Conservation (phyloP, 2,329 filamentous ascomycete genomes). For the Diaporthe citri region DNA sequence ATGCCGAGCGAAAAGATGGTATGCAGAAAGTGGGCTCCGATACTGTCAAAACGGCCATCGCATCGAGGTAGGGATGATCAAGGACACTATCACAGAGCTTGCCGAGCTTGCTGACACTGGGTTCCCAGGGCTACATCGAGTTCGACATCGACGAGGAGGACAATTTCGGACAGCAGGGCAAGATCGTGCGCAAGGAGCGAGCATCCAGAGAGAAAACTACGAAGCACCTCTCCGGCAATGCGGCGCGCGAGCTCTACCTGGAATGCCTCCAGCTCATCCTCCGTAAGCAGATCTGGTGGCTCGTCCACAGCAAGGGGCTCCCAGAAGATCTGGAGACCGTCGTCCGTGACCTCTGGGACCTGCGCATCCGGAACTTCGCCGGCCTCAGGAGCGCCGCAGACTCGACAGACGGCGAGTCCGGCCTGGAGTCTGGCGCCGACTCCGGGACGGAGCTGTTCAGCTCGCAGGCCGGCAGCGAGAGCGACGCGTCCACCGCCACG, state of each 20-base stretch:
- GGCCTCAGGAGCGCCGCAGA: constrained; percentile 60
- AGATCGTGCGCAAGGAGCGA: constrained; percentile 67
- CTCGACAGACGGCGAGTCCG: constrained; percentile 48
- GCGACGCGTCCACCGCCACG: constrained; percentile 44
- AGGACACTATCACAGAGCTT: neutral
- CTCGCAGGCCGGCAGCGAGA: constrained; percentile 64
- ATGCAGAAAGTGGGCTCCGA: constrained; percentile 79
- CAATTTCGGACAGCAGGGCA: constrained; percentile 72
- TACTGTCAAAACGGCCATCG: constrained; percentile 87
- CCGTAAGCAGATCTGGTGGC: constrained; percentile 82
- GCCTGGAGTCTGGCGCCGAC: constrained; percentile 49
- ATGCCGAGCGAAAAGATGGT: constrained; percentile 80
- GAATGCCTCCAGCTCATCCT: constrained; percentile 88
- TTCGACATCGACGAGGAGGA: constrained; percentile 75
- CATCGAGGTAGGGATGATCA: constrained; percentile 70
- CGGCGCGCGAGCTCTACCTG: constrained; percentile 82
- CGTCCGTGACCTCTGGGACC: constrained; percentile 86
- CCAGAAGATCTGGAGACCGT: constrained; percentile 82
- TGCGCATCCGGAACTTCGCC: constrained; percentile 71
- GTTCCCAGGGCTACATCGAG: constrained; percentile 63
- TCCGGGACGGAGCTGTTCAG: constrained; percentile 62
- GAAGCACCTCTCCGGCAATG: constrained; percentile 72
- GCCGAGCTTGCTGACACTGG: constrained; percentile 18
- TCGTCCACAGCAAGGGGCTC: constrained; percentile 76
- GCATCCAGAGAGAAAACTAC: constrained; percentile 66